Percentiles rank a stretch among this genome's conserved stretches.
These are phyloP conservation scores for Neoboletus brunneissimus DNA, from an alignment of 768 basidiomycete species.

Conservation along the genomic window DNA sequence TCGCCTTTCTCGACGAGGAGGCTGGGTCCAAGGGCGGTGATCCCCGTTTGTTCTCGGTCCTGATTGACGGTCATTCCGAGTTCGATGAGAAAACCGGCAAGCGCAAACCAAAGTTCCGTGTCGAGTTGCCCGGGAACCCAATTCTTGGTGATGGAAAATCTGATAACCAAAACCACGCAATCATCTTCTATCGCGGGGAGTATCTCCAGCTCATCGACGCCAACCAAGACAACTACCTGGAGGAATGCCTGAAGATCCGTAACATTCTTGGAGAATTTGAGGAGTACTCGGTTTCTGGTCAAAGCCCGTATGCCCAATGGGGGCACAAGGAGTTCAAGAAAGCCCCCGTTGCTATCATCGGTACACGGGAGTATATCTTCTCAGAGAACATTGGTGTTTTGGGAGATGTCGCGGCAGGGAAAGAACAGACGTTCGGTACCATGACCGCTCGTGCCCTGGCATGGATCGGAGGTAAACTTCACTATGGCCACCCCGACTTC, in stretches of 20 bases:
- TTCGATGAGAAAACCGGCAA: conserved; percentile 84
- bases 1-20: conserved; percentile 97
- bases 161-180: conserved; percentile 99
- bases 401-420: conserved; percentile 98
- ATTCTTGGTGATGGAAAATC: conserved; percentile 99
- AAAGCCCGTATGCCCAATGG: conserved; percentile 96
- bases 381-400: conserved; percentile 99
- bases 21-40: conserved; percentile 86
- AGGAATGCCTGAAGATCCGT: conserved; percentile 98
- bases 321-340: conserved; percentile 90
- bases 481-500: conserved; percentile 99
- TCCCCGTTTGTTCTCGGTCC: conserved; percentile 81
- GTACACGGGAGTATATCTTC: conserved; percentile 99
- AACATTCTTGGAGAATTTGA: conserved; percentile 98
- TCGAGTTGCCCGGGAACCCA: conserved; percentile 97
- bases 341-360: conserved; percentile 93
- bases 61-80: conserved; percentile 98
- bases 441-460: conserved; percentile 93
- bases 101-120: conserved; percentile 93
- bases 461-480: conserved; percentile 97
- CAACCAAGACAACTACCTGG: conserved; percentile 99
- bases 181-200: conserved; percentile 98
- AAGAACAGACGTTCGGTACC: conserved; percentile 99
- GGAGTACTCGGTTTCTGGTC: conserved; percentile 84
- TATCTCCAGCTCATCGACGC: conserved; percentile 99